These are phyloP conservation scores for Tricholoma sp. DNA, from an alignment of 768 basidiomycete species.

Conservation along the genomic window DNA sequence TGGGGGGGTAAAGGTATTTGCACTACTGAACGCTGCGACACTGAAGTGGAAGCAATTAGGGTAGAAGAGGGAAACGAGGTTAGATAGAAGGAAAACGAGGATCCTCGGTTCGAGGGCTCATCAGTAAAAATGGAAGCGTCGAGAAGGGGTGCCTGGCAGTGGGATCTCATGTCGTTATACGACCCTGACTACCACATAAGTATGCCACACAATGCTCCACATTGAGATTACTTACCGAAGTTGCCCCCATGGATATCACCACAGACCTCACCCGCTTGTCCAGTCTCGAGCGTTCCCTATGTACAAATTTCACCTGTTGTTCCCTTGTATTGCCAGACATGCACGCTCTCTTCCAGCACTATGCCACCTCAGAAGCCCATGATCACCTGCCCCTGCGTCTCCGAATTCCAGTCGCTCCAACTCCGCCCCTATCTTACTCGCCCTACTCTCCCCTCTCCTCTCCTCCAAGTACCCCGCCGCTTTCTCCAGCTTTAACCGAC, in stretches of 20 bases:
- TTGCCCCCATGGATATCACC: neutral
- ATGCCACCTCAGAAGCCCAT: constrained; percentile 18
- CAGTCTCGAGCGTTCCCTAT: constrained; percentile 15
- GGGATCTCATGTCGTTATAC: neutral
- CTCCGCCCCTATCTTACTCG: constrained; percentile 9
- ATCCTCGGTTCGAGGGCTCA: neutral
- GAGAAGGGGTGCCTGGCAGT: neutral
- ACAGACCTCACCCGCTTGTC: neutral
- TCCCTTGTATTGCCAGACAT: constrained; percentile 35
- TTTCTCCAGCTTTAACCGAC: neutral
- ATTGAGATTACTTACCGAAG: too few relatives aligned
- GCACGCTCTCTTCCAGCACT: constrained; percentile 43
- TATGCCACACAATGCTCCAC: too few relatives aligned
- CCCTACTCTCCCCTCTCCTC: neutral
- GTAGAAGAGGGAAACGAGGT: neutral
- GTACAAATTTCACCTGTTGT: constrained; percentile 40
- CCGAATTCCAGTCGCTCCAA: neutral
- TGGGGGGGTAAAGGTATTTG: neutral
- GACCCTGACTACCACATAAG: neutral
- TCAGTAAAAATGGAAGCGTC: neutral
- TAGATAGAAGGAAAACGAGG: neutral
- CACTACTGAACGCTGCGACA: neutral
- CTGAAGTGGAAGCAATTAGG: neutral
- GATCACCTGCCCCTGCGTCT: neutral
- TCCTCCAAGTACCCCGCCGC: constrained; percentile 5